Conservation (phyloP, 2,329 filamentous ascomycete genomes). For the Geosmithia morbida region DNA sequence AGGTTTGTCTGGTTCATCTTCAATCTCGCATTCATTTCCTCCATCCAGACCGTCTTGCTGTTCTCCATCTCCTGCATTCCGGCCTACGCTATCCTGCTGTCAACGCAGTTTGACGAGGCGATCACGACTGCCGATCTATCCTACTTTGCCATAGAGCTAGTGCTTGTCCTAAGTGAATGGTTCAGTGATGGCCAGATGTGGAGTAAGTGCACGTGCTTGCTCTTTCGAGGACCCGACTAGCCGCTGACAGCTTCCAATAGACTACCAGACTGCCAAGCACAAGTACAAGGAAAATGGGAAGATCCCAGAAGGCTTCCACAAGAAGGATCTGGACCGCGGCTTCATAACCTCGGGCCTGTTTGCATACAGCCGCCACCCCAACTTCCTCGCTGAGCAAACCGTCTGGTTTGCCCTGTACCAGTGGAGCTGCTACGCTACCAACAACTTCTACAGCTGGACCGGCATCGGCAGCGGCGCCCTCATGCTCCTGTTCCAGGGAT, state of each 20-base stretch:
- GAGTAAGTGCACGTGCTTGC: conserved; percentile 32
- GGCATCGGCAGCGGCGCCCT: conserved; percentile 54
- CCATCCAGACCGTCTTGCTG: conserved; percentile 70
- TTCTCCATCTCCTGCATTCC: conserved; percentile 61
- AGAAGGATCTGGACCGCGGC: conserved; percentile 74
- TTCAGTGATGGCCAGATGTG: conserved; percentile 90
- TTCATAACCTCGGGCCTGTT: conserved; percentile 78
- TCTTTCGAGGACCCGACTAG: not conserved
- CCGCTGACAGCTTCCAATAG: conserved; percentile 17
- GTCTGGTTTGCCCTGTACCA: conserved; percentile 83
- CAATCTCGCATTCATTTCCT: conserved; percentile 80
- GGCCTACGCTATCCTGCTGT: conserved; percentile 68
- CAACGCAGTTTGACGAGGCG: conserved; percentile 45
- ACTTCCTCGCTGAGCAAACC: conserved; percentile 83
- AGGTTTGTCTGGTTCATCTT: conserved; percentile 62
- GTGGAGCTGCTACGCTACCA: conserved; percentile 68
- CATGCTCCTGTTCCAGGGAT: conserved; percentile 74
- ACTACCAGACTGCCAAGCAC: conserved; percentile 70
- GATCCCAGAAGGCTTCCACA: conserved; percentile 48
- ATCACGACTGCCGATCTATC: conserved; percentile 28
- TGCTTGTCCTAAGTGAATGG: conserved; percentile 50
- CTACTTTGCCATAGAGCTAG: conserved; percentile 30
- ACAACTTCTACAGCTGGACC: conserved; percentile 65
- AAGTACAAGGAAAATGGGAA: conserved; percentile 61
- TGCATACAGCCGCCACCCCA: conserved; percentile 82